Conservation (phyloP, 2,329 filamentous ascomycete genomes). For the Fusarium tuaranense region DNA sequence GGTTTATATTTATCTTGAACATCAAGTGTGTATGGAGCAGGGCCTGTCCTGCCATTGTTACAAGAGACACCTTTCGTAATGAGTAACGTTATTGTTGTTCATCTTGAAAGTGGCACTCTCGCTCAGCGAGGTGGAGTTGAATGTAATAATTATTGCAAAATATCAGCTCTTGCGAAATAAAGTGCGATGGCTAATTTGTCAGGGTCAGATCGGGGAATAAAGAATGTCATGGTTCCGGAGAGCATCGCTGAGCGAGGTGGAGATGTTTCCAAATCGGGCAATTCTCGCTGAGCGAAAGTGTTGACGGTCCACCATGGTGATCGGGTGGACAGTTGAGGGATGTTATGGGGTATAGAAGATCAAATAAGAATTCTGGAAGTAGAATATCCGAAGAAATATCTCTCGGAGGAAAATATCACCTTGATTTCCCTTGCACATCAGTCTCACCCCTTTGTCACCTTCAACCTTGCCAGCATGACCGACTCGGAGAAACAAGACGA, state of each 20-base stretch:
- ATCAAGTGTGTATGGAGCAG: too few species aligned
- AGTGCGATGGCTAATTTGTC: background rate
- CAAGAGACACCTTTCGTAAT: background rate
- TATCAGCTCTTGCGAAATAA: background rate
- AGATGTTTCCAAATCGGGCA: background rate
- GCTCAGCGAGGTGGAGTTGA: slow-evolving; percentile 8
- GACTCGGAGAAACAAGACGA: background rate
- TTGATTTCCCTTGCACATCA: background rate
- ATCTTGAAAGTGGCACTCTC: background rate
- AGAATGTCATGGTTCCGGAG: background rate
- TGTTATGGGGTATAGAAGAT: background rate
- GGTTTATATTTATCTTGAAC: background rate
- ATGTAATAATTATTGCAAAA: background rate
- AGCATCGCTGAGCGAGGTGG: slow-evolving; percentile 2
- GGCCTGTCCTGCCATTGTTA: background rate
- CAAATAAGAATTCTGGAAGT: background rate
- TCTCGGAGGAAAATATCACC: background rate
- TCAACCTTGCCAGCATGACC: background rate
- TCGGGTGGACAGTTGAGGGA: background rate
- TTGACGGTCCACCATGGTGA: background rate
- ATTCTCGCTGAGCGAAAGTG: background rate
- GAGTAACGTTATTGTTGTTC: background rate
- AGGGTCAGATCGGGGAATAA: background rate
- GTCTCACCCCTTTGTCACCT: background rate
- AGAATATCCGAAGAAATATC: background rate